These are phyloP conservation scores for Artemisia princeps DNA, from an alignment of 140 eudicot genomes.

Conservation along the genomic window DNA sequence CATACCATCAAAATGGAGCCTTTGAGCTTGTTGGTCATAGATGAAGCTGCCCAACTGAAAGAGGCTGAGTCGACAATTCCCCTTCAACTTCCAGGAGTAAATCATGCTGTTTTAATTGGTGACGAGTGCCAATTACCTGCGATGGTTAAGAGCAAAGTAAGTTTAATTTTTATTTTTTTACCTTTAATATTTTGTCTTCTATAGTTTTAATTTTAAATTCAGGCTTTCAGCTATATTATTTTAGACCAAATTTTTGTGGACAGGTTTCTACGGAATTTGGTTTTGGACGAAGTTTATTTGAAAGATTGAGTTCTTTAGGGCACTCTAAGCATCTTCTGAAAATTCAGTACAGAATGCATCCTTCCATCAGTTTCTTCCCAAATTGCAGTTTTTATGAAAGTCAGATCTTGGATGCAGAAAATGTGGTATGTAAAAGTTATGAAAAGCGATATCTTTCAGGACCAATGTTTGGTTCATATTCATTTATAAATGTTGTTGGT, in stretches of 20 bases:
- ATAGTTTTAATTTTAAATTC: neutral
- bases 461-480: conserved; percentile 51
- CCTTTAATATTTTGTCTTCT: neutral
- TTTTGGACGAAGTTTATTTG: conserved; percentile 58
- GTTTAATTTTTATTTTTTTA: neutral
- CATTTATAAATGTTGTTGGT: conserved; percentile 42
- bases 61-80: conserved; percentile 50
- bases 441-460: conserved; percentile 30
- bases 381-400: conserved; percentile 34
- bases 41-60: conserved; percentile 63
- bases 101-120: conserved; percentile 51
- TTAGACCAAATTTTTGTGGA: neutral
- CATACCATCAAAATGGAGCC: conserved; percentile 24
- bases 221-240: neutral
- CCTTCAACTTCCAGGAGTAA: conserved; percentile 40
- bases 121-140: conserved; percentile 56
- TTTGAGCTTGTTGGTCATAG: conserved; percentile 40
- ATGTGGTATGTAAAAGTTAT: conserved; percentile 28
- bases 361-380: conserved; percentile 48
- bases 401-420: conserved; percentile 31
- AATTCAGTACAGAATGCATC: conserved; percentile 66
- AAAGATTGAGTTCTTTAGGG: conserved; percentile 35
- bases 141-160: conserved; percentile 41
- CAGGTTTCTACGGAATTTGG: conserved; percentile 29
- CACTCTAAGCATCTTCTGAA: conserved; percentile 45